These are phyloP conservation scores for Russula dissimulans DNA, from an alignment of 768 basidiomycete genomes.

Conservation along the genomic window DNA sequence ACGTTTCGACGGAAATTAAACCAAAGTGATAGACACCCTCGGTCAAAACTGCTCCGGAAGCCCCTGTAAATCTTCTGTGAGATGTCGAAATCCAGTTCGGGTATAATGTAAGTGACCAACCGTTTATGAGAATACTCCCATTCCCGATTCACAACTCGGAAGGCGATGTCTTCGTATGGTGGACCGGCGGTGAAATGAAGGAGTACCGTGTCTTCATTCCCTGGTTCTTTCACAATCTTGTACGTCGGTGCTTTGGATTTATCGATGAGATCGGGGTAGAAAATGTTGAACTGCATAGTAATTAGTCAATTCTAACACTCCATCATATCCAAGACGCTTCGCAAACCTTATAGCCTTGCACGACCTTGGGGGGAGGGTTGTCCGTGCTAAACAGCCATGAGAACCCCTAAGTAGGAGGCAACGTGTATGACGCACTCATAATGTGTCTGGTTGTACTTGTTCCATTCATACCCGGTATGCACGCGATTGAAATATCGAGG, in stretches of 20 bases:
- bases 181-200: conserved; percentile 94
- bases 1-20: conserved; percentile 94
- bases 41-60: conserved; percentile 93
- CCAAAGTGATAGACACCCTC: conserved; percentile 92
- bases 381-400: conserved; percentile 57
- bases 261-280: conserved; percentile 99
- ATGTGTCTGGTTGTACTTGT: conserved; percentile 99
- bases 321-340: neutral
- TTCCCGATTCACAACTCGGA: conserved; percentile 93
- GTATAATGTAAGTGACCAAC: conserved; percentile 29
- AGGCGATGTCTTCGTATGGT: conserved; percentile 98
- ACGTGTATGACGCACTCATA: conserved; percentile 68
- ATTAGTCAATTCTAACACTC: conserved; percentile 17
- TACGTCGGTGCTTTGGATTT: conserved; percentile 96
- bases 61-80: conserved; percentile 44
- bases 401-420: conserved; percentile 7
- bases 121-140: conserved; percentile 99
- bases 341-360: conserved; percentile 90
- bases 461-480: conserved; percentile 99
- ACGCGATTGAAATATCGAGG: conserved; percentile 98
- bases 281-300: conserved; percentile 72
- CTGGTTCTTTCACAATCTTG: conserved; percentile 87
- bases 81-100: neutral
- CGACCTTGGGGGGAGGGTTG: conserved; percentile 98
- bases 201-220: conserved; percentile 91